A percentile compares a stretch with the other conserved stretches of the same genome.
Evolutionary conservation across 2,329 filamentous ascomycete genomes (phyloP).

Genomic region (Talaromyces atroroseus): DNA sequence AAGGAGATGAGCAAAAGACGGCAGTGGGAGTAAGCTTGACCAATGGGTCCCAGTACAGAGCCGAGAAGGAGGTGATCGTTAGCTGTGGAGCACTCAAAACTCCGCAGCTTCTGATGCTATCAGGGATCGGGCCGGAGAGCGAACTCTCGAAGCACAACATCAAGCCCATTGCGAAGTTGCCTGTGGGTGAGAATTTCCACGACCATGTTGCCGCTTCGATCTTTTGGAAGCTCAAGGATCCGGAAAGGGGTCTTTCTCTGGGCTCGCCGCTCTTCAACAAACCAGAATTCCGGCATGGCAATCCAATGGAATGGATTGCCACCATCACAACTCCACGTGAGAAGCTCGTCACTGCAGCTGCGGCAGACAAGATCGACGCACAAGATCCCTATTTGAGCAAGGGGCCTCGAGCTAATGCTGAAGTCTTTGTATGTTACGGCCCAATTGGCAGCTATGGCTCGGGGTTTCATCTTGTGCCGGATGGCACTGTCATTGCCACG

Average conservation of each 20-base stretch:
- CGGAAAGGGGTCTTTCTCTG: constrained; percentile 1
- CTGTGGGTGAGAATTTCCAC: constrained; percentile 44
- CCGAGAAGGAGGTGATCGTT: constrained; percentile 7
- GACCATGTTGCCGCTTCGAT: constrained; percentile 2
- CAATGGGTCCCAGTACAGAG: neutral
- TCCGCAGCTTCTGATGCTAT: constrained; percentile 60
- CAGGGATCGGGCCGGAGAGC: constrained; percentile 54
- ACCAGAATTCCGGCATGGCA: neutral
- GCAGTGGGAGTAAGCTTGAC: neutral
- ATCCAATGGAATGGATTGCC: neutral
- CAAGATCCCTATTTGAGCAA: neutral
- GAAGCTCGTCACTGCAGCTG: neutral
- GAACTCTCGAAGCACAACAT: constrained; percentile 54
- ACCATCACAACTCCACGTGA: neutral
- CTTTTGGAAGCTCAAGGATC: constrained; percentile 5
- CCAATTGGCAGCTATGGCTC: constrained; percentile 12
- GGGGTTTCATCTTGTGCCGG: constrained; percentile 13
- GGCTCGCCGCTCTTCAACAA: constrained; percentile 2
- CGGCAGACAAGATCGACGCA: neutral
- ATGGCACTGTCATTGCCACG: constrained; percentile 18
- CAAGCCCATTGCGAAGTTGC: constrained; percentile 49
- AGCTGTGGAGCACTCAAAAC: constrained; percentile 18
- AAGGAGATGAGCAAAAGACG: neutral
- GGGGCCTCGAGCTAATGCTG: neutral
- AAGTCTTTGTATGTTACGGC: constrained; percentile 8